phyloP scores from a whole-genome alignment of 2,329 filamentous ascomycete species.

The Colletotrichum musae region DNA sequence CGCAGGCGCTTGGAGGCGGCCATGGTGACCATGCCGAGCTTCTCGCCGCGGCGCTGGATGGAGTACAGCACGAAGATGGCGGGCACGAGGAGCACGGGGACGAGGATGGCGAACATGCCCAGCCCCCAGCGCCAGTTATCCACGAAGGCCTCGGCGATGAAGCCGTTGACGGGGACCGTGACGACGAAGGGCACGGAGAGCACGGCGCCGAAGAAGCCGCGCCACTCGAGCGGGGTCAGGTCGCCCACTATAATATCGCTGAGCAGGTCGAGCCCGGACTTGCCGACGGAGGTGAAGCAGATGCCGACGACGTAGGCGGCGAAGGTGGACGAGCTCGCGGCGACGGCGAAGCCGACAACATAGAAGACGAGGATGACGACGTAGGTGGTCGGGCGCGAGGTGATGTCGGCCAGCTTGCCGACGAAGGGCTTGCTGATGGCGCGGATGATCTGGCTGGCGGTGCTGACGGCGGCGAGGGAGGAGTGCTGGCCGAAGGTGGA shows the following conservation, averaged over 20 bases:
- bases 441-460: constrained; percentile 53
- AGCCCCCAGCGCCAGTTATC: constrained; percentile 74
- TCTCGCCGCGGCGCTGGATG: constrained; percentile 72
- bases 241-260: constrained; percentile 55
- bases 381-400: constrained; percentile 56
- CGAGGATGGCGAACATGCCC: constrained; percentile 73
- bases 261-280: constrained; percentile 54
- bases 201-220: constrained; percentile 52
- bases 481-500: constrained; percentile 53
- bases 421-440: constrained; percentile 57
- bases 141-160: constrained; percentile 56
- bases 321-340: constrained; percentile 50
- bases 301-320: constrained; percentile 53
- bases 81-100: constrained; percentile 70
- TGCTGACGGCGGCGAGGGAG: constrained; percentile 50
- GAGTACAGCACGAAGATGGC: constrained; percentile 68
- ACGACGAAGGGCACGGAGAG: constrained; percentile 51
- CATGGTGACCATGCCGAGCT: constrained; percentile 62
- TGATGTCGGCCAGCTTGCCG: constrained; percentile 55
- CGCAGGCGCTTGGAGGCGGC: constrained; percentile 51
- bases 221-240: constrained; percentile 54
- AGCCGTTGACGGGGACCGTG: constrained; percentile 57
- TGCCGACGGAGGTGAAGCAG: constrained; percentile 54
- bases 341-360: constrained; percentile 51
- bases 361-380: constrained; percentile 57